Conservation (phyloP, 75 land plant species). For the Pinus tabuliformis region DNA sequence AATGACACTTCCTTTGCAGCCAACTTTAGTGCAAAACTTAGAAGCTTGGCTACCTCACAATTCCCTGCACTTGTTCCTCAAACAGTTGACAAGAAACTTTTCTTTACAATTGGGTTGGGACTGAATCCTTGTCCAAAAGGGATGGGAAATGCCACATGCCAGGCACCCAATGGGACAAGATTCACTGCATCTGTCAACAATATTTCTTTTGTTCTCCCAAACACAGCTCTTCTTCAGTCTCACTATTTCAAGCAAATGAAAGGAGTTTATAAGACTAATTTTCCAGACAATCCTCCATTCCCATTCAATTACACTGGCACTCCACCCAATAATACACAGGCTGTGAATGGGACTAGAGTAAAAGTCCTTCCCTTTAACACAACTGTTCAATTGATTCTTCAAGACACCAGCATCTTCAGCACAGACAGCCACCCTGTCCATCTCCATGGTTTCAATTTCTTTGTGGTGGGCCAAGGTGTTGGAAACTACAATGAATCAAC, state of each 20-base stretch:
- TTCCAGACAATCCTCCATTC: conserved; percentile 17
- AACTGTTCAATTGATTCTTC: conserved; percentile 27
- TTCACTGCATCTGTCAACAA: conserved; percentile 17
- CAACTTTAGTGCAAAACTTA: conserved; percentile 21
- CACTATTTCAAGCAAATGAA: conserved; percentile 13
- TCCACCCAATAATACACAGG: not conserved
- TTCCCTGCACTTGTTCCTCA: conserved; percentile 18
- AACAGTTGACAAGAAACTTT: conserved; percentile 28
- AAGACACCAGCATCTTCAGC: conserved; percentile 9
- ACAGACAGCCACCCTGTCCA: conserved; percentile 38
- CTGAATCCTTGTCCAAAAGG: conserved; percentile 27
- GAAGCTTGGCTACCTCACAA: conserved; percentile 29
- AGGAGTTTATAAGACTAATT: conserved; percentile 33
- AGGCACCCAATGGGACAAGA: conserved; percentile 30
- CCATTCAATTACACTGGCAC: conserved; percentile 2
- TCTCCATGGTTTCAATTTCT: conserved; percentile 38
- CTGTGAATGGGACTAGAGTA: conserved; percentile 13
- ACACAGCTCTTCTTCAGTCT: conserved; percentile 14
- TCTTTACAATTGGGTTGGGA: conserved; percentile 49
- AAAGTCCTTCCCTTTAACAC: conserved; percentile 15
- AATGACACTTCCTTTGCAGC: conserved; percentile 41
- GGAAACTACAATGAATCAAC: conserved; percentile 25
- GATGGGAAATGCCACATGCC: conserved; percentile 13
- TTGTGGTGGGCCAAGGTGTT: conserved; percentile 24
- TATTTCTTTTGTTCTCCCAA: conserved; percentile 19